Evolutionary conservation across 2,329 filamentous ascomycete genomes (phyloP).

Genomic region (Aureobasidium sp.): DNA sequence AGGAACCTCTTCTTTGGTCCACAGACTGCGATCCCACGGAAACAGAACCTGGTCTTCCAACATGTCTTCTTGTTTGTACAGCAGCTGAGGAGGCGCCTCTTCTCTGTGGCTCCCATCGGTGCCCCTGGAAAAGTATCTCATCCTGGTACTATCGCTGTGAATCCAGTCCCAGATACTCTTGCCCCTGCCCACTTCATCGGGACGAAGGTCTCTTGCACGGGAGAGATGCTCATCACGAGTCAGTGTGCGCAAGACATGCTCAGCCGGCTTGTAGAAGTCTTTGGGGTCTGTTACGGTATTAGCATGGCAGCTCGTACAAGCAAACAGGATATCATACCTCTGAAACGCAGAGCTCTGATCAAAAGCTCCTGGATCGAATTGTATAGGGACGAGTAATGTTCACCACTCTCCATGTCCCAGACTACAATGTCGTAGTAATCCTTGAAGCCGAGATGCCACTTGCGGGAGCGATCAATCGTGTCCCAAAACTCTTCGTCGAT

Average conservation of each 20-base stretch:
- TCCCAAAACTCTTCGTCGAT: conserved; percentile 24
- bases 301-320: not conserved
- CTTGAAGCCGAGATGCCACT: conserved; percentile 27
- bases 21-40: conserved; percentile 22
- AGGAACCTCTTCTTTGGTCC: conserved; percentile 2
- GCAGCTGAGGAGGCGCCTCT: conserved; percentile 21
- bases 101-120: conserved; percentile 11
- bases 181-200: conserved; percentile 23
- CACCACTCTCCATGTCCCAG: conserved; percentile 32
- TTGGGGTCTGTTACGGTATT: conserved; percentile 12
- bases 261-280: conserved; percentile 28
- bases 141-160: conserved; percentile 15
- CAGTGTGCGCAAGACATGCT: conserved; percentile 31
- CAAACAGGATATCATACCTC: not conserved
- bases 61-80: conserved; percentile 34
- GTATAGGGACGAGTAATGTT: conserved; percentile 20
- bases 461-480: conserved; percentile 5
- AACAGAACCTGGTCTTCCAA: conserved; percentile 36
- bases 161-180: conserved; percentile 30
- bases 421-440: conserved; percentile 34
- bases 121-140: conserved; percentile 16
- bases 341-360: conserved; percentile 31
- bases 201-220: conserved; percentile 30
- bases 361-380: conserved; percentile 25
- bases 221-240: conserved; percentile 28